Percentiles rank a stretch among this genome's conserved stretches.
Evolutionary conservation across 2,329 filamentous ascomycete species (phyloP).

Genomic region (Aphanoascus verrucosus): DNA sequence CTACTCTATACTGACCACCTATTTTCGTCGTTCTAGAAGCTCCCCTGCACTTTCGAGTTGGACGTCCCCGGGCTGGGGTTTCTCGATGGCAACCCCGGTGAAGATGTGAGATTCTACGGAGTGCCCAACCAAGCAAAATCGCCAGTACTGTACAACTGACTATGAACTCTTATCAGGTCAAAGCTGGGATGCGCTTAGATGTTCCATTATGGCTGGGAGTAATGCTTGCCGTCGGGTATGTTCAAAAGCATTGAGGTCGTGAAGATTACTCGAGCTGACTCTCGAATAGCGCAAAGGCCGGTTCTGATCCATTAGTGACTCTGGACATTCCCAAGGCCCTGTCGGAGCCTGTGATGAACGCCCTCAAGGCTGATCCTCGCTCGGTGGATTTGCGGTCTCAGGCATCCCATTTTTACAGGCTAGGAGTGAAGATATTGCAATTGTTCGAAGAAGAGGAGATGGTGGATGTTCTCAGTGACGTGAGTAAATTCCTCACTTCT

Average conservation of each 20-base stretch:
- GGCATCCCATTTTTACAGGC: conserved; percentile 76
- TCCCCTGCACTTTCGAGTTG: conserved; percentile 89
- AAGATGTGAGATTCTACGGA: conserved; percentile 37
- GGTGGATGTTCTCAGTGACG: conserved; percentile 54
- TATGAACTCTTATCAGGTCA: conserved; percentile 47
- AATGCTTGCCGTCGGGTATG: conserved; percentile 60
- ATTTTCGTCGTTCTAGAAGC: conserved; percentile 53
- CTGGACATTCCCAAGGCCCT: conserved; percentile 73
- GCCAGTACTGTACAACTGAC: neutral
- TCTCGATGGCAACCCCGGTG: conserved; percentile 68
- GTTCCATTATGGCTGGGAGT: conserved; percentile 91
- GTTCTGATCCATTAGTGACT: conserved; percentile 46
- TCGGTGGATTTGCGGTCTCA: conserved; percentile 74
- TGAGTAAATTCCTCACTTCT: conserved; percentile 19
- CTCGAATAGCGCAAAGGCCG: conserved; percentile 4
- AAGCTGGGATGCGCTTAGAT: conserved; percentile 65
- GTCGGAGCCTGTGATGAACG: conserved; percentile 69
- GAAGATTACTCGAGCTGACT: neutral
- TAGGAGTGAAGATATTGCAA: conserved; percentile 77
- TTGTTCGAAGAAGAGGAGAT: conserved; percentile 83
- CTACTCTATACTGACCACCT: neutral
- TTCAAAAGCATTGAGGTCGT: neutral
- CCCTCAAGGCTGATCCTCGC: conserved; percentile 78
- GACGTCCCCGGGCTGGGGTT: conserved; percentile 79
- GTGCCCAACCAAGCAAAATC: neutral